Evolutionary conservation across 139 green algal species (phyloP), one percentile per base, ranked within the genome.

Genomic region (Coelastrella sp.): DNA sequence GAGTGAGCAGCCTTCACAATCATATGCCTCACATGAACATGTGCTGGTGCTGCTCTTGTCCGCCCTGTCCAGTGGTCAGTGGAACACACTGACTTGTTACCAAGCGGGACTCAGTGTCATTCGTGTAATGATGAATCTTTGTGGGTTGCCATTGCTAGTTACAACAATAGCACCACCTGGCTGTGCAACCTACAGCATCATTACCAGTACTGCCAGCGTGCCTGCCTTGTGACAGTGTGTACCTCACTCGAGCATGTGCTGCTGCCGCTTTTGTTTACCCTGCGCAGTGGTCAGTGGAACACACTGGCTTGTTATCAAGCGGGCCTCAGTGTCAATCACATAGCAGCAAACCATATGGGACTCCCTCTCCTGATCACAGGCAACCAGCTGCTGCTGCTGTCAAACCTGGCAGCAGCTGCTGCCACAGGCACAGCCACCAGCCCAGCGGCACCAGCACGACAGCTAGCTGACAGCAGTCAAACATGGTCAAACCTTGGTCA

Each of bases 301-400:
- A 81, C 87, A 3, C 17, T 91, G 7, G 87, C 87, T 7, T 60
- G 23, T 47, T 73, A 64, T 3, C 54, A 85, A 20, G 47, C 64
- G 4, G 61, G 66, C 3, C 78, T 82, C 20, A 86, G 61, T 75
- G 71, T 91, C 17, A 87, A 80, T 66, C 17, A 47, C 65, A 78
- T 91, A 32, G 22, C 65, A 66, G 54, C 77, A 58, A 81, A 61
- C 56, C 47, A 32, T 14, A 14, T 77, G 57, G 88, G 88, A 5
- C 80, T 88, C 56, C 89, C 88, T 7, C 68, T 91, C 14, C 19
- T 91, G 3, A 22, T 88, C 7, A 77, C 90, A 73, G 90, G 90
- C 85, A 87, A 59, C 68, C 83, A 92, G 84, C 56, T 92, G 84
- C 85, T 90, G 68, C 76, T 90, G 66, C 78, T 92, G 22, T 90